These are phyloP conservation scores for Tylopilus rubrobrunneus DNA, from an alignment of 768 basidiomycete genomes.

Conservation along the genomic window DNA sequence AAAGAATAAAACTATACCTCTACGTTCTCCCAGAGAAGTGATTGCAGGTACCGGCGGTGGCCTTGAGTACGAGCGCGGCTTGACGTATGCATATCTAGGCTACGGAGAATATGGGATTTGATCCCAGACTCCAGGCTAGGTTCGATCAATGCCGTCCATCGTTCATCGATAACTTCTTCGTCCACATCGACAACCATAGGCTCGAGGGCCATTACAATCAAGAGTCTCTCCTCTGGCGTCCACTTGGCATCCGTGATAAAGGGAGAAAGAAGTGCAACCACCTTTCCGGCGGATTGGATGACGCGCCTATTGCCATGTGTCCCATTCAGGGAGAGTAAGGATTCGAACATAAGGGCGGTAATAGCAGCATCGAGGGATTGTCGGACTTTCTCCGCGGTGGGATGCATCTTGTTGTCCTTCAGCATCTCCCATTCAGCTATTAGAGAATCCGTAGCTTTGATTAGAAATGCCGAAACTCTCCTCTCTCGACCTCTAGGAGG, in stretches of 20 bases:
- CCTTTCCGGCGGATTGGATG: constrained; percentile 59
- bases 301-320: constrained; percentile 54
- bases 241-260: constrained; percentile 42
- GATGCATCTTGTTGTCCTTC: constrained; percentile 31
- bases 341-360: constrained; percentile 65
- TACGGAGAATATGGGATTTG: constrained; percentile 47
- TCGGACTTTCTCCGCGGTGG: constrained; percentile 62
- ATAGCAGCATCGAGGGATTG: constrained; percentile 67
- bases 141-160: constrained; percentile 47
- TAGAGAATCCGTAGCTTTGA: constrained; percentile 57
- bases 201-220: constrained; percentile 64
- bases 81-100: constrained; percentile 23
- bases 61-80: constrained; percentile 4
- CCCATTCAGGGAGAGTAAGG: constrained; percentile 61
- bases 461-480: constrained; percentile 57
- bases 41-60: constrained; percentile 44
- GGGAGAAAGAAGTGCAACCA: constrained; percentile 42
- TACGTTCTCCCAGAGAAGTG: constrained; percentile 59
- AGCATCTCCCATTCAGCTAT: constrained; percentile 45
- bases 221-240: constrained; percentile 58
- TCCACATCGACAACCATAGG: constrained; percentile 50
- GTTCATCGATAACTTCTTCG: constrained; percentile 20
- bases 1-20: constrained; percentile 48
- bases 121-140: constrained; percentile 58
- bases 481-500: constrained; percentile 57